Conservation (phyloP, 2,329 filamentous ascomycete species). For the Emergomyces orientalis region DNA sequence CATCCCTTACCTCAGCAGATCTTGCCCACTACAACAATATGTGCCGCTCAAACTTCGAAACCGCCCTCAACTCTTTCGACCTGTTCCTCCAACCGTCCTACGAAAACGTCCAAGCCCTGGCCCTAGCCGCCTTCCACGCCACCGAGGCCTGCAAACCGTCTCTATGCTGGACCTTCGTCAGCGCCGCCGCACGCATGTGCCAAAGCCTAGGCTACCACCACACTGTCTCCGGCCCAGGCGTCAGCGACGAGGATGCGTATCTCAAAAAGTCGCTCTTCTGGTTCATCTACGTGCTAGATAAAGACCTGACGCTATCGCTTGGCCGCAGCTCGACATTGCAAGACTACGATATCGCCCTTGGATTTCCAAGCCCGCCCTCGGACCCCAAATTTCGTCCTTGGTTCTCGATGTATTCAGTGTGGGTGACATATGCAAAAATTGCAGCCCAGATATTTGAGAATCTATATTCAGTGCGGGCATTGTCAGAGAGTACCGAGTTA, state of each 20-base stretch:
- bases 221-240: slow-evolving; percentile 17
- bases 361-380: slow-evolving; percentile 26
- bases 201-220: slow-evolving; percentile 56
- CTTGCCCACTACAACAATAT: slow-evolving; percentile 25
- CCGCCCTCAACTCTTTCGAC: slow-evolving; percentile 40
- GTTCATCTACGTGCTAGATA: slow-evolving; percentile 52
- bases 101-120: slow-evolving; percentile 50
- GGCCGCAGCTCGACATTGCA: slow-evolving; percentile 51
- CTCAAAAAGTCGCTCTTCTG: slow-evolving; percentile 42
- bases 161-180: slow-evolving; percentile 55
- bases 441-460: slow-evolving; percentile 52
- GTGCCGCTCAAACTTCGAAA: slow-evolving; percentile 39
- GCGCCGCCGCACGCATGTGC: slow-evolving; percentile 51
- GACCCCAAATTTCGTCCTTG: slow-evolving; percentile 26
- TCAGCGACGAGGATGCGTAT: slow-evolving; percentile 21
- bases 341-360: slow-evolving; percentile 51
- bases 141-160: slow-evolving; percentile 54
- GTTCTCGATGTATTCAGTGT: slow-evolving; percentile 43
- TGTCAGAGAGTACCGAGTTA: slow-evolving; percentile 20
- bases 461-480: slow-evolving; percentile 40
- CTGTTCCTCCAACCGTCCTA: slow-evolving; percentile 48
- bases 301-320: slow-evolving; percentile 49
- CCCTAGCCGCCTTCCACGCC: slow-evolving; percentile 52
- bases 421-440: slow-evolving; percentile 48
- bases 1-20: slow-evolving; percentile 17